Evolutionary conservation across 192 early-diverging fungal species (phyloP), one percentile per base, ranked within the genome.

Genomic region (Linderina pennispora): DNA sequence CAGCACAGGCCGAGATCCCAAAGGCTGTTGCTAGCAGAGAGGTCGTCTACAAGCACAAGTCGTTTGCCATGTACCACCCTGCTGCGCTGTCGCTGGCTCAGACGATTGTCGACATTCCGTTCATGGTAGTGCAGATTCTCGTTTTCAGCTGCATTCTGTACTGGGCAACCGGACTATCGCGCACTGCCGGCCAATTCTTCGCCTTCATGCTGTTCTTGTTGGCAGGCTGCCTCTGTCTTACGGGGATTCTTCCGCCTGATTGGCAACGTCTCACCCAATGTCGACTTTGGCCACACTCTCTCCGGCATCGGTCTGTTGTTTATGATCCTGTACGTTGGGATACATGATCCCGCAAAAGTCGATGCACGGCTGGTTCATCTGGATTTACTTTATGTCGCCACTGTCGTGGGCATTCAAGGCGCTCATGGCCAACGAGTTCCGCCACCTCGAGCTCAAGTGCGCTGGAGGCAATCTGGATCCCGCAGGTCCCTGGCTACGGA

Each of bases 1-100:
- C 81, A 20, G 77, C 85, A 17, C 71, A 84, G 36, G 63, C 85
- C 3, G 80, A 84, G 45, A 63, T 92, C 11, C 81, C 87, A 13
- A 59, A 70, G 32, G 77, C 82, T 23, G 71, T 89, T 33, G 66
- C 75, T 17, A 83, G 84, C 31, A 81, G 89, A 17, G 70, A 78
- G 16, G 76, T 88, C 20, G 55, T 86, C 15, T 79, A 86, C 61
- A 91, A 91, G 50, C 89, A 91, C 62, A 84, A 82, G 36, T 74
- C 73, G 3, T 80, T 81, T 52, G 80, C 81, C 16, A 52, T 88
- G 41, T 55, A 63, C 24, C 56, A 61, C 18, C 65, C 65, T 2
- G 57, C 60, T 0, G 62, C 61, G 0, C 46, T 60, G 9, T 55
- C 64, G 14, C 23, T 58, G 26, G 67, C 53, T 9, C 47, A 61